Base-by-base conservation (phyloP, 768 basidiomycete genomes). In the Suillus decipiens region DNA sequence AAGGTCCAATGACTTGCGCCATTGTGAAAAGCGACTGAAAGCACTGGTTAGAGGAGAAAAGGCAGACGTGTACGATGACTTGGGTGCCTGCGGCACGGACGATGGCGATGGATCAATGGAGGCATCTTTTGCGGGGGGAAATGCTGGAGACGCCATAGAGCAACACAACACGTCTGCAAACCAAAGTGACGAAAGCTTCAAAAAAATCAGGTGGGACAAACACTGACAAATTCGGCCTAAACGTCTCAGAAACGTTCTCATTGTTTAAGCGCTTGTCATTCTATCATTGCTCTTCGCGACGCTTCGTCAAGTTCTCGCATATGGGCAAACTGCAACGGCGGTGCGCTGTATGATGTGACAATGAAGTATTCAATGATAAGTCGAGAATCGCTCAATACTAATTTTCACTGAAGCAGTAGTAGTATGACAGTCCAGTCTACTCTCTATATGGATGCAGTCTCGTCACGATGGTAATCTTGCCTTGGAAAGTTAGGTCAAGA, bases 1-100 rank as follows among this genome's bases (percentile, higher is more conserved):
- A 57, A 99, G 81, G 55, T 88, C 90, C 67, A 96, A 82, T 66
- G 87, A 84, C 70, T 86, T 83, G 69, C 95, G 87, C 92, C 94
- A 96, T 73, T 84, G 79, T 64, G 89, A 82, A 76, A 96, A 88
- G 62, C 88, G 86, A 70, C 85, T 81, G 75, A 89, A 91, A 28
- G 84, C 80, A 75, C 82, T 86, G 58, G 84, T 82, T 63, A 93
- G 77, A 33, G 93, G 91, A 54, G 86, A 70, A 9, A 79, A 47
- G 55, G 70, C 62, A 51, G 70, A 59, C 51, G 64, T 42, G 55
- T 63, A 81, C 5, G 82, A 70, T 61, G 81, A 76, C 61, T 78
- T 77, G 59, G 80, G 80, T 41, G 73, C 68, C 59, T 74, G 70
- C 33, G 69, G 60, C 70, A 79, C 63, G 39, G 75, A 64, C 61